Conservation (phyloP, 2,329 filamentous ascomycete species). For the Zasmidium citrigriseum region DNA sequence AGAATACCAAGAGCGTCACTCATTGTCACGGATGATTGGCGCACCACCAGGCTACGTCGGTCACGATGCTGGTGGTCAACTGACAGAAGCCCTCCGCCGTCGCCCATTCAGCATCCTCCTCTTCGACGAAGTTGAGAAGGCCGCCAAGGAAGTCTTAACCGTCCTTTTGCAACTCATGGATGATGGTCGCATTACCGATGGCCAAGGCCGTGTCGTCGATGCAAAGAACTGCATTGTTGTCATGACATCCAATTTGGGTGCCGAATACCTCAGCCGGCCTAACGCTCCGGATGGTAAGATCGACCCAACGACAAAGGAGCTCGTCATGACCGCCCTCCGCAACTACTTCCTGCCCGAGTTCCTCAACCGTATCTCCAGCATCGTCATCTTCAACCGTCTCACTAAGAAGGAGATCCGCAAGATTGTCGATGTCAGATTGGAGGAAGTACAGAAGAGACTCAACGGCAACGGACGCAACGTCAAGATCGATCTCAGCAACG, state of each 20-base stretch:
- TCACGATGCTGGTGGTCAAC: slow-evolving; percentile 91
- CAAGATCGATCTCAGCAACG: slow-evolving; percentile 74
- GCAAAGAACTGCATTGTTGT: slow-evolving; percentile 98
- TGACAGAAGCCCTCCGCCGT: slow-evolving; percentile 90
- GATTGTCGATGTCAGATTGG: slow-evolving; percentile 88
- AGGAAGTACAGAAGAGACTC: slow-evolving; percentile 91
- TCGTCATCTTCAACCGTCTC: slow-evolving; percentile 97
- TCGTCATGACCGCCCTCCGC: slow-evolving; percentile 87
- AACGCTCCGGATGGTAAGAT: slow-evolving; percentile 79
- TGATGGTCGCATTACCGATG: slow-evolving; percentile 96
- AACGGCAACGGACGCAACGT: slow-evolving; percentile 82
- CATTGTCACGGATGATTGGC: slow-evolving; percentile 95
- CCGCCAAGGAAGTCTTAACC: slow-evolving; percentile 94
- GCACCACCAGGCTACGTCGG: slow-evolving; percentile 96
- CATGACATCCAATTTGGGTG: slow-evolving; percentile 97
- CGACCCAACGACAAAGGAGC: slow-evolving; percentile 78
- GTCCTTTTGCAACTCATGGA: slow-evolving; percentile 99
- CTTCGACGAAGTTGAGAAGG: slow-evolving; percentile 98
- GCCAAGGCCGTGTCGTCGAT: slow-evolving; percentile 91
- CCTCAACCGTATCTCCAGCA: slow-evolving; percentile 94
- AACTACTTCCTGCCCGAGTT: slow-evolving; percentile 99
- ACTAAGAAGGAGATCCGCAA: slow-evolving; percentile 85
- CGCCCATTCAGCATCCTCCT: slow-evolving; percentile 96
- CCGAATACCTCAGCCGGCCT: slow-evolving; percentile 84
- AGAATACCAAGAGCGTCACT: slow-evolving; percentile 96